phyloP scores from a whole-genome alignment of 768 basidiomycete species.

The Leccinum longicurvipes region DNA sequence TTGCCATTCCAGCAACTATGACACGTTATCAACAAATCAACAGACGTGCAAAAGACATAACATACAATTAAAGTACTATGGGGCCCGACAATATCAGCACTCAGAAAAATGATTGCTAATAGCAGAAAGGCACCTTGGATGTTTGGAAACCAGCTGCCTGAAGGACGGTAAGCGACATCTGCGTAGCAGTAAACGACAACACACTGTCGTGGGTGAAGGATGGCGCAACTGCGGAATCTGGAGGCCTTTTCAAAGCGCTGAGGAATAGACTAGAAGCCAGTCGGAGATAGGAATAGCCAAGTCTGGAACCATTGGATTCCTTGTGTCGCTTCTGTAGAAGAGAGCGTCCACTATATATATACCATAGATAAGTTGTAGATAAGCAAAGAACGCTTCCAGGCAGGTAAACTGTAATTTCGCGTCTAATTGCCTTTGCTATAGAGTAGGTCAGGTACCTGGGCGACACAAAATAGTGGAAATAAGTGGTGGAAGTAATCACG shows the following conservation, averaged over 20 bases:
- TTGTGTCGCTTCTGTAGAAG: too few species aligned
- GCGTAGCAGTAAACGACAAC: not conserved
- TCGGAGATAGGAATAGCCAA: not conserved
- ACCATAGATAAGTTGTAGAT: too few species aligned
- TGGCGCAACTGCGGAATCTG: not conserved
- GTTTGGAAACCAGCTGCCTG: not conserved
- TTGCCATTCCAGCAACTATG: not conserved
- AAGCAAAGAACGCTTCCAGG: too few species aligned
- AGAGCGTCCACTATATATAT: too few species aligned
- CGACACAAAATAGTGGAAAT: too few species aligned
- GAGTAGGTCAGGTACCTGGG: not conserved
- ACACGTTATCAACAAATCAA: not conserved
- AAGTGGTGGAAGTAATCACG: not conserved
- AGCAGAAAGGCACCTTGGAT: not conserved
- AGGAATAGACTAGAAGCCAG: not conserved
- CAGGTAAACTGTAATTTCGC: not conserved
- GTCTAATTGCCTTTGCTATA: not conserved
- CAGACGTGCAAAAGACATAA: too few species aligned
- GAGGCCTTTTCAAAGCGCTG: not conserved
- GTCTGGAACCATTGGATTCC: not conserved
- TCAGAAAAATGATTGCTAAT: too few species aligned
- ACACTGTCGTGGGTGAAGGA: not conserved
- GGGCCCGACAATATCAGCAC: not conserved
- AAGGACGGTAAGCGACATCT: not conserved
- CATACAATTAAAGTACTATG: not conserved